Conservation (phyloP, 768 basidiomycete species). For the Strobilomyces echinocephalus region DNA sequence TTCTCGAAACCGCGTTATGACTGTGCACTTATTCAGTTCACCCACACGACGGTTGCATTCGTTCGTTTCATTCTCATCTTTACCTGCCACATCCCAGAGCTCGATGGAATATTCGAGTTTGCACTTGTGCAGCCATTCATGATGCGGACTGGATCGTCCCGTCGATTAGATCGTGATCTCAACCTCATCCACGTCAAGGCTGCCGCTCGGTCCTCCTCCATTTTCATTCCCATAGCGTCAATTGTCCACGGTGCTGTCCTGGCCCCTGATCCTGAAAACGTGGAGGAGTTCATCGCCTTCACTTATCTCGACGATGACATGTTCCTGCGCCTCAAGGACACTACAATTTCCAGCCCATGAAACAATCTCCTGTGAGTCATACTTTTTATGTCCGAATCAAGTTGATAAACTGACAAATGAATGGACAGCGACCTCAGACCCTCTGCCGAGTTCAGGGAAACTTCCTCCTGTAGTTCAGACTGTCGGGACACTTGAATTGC, state of each 20-base stretch:
- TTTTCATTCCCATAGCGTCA: not conserved
- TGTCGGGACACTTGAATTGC: too few species aligned
- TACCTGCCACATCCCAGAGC: constrained; percentile 5
- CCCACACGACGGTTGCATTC: not conserved
- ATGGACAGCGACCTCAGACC: too few species aligned
- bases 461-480: too few species aligned
- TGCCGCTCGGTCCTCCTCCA: not conserved
- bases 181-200: not conserved
- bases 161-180: not conserved
- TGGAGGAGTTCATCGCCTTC: too few species aligned
- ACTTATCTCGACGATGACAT: too few species aligned
- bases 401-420: too few species aligned
- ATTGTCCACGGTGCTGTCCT: not conserved
- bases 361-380: too few species aligned
- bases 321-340: too few species aligned
- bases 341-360: too few species aligned
- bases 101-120: not conserved
- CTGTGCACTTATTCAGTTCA: constrained; percentile 21
- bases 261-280: too few species aligned
- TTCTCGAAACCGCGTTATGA: constrained; percentile 22
- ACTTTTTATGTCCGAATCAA: too few species aligned
- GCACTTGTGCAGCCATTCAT: constrained; percentile 21
- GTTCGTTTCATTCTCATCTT: constrained; percentile 22
- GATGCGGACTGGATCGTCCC: not conserved
- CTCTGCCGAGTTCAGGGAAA: too few species aligned